These are phyloP conservation scores for Mortierella sp. DNA, from an alignment of 371 early-diverging fungal genomes.

Conservation along the genomic window DNA sequence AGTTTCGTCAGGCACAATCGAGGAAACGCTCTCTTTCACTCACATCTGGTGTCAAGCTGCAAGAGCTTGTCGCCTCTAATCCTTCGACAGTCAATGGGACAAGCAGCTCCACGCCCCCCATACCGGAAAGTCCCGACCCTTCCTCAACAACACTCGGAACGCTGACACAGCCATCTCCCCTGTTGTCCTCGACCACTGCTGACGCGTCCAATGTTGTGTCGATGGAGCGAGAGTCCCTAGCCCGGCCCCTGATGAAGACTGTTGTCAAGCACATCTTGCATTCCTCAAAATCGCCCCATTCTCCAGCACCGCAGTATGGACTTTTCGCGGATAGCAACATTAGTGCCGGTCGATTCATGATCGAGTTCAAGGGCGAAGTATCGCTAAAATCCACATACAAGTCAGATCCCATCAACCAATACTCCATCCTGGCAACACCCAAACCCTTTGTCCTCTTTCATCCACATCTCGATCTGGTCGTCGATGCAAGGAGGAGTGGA, in stretches of 20 bases:
- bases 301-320: constrained; percentile 62
- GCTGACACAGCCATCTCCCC: constrained; percentile 7
- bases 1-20: constrained; percentile 57
- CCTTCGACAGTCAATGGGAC: constrained; percentile 10
- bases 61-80: constrained; percentile 43
- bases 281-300: constrained; percentile 37
- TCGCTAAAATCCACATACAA: constrained; percentile 77
- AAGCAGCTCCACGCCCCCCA: constrained; percentile 11
- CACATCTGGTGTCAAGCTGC: constrained; percentile 51
- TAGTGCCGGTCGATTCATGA: constrained; percentile 68
- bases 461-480: constrained; percentile 76
- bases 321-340: constrained; percentile 81
- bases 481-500: constrained; percentile 82
- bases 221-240: constrained; percentile 61
- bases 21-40: constrained; percentile 60
- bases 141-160: constrained; percentile 17
- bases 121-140: constrained; percentile 17
- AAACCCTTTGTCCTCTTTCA: constrained; percentile 82
- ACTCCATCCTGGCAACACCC: constrained; percentile 70
- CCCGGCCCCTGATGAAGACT: constrained; percentile 47
- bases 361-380: constrained; percentile 83
- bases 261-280: constrained; percentile 53
- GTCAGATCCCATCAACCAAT: constrained; percentile 70
- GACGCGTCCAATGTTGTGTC: constrained; percentile 45
- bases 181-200: constrained; percentile 3